Base-by-base conservation (phyloP, 257 asterid species). In the Nicotiana tabacum region DNA sequence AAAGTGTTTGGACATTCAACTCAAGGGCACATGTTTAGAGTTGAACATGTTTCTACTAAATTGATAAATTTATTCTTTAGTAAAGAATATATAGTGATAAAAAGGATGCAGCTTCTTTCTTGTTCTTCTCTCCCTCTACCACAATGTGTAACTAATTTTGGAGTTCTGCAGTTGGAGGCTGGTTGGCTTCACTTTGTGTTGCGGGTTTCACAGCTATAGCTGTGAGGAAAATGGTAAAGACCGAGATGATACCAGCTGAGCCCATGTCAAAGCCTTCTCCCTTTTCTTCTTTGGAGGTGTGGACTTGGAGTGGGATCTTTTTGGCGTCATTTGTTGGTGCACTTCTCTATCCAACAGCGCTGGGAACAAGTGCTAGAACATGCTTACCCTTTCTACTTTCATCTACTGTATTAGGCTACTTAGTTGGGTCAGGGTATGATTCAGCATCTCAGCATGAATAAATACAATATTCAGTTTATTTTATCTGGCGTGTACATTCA, bases 371-470 rank as follows among this genome's bases (percentile, higher is more conserved):
- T 87, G 98, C 99, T 6, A 86, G 92, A 81, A 94, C 99, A 7
- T 96, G 98, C 90, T 85, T 94, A 84, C 98, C 99, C 37, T 96
- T 94, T 85, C 96, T 96, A 76, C 93, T 96, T n/a, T 91, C 98
- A 29, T 87, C 99, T 5, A 96, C 98, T 1, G 95, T 96, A 1
- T 61, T 96, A 68, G 99, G 99, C 86, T 96, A 96, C 88, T 85
- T 96, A 58, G 83, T 92, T 77, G 99, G 99, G 83, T 87, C 98
- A 30, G 93, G 95, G 99, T 96, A 90, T 81, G 83, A 51, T 51
- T 43, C 88, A 66, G 82, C 65, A 78, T 53, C 86, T 78, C 53
- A 5, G 35, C 70, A 70, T 62, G 69, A 74, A 53, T 84, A 27
- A 39, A 51, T 62, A 30, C 13, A 70, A n/a, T 35, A 64, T 43